Evolutionary conservation across 2,329 filamentous ascomycete genomes (phyloP).

Genomic region (Diplodia mutila): DNA sequence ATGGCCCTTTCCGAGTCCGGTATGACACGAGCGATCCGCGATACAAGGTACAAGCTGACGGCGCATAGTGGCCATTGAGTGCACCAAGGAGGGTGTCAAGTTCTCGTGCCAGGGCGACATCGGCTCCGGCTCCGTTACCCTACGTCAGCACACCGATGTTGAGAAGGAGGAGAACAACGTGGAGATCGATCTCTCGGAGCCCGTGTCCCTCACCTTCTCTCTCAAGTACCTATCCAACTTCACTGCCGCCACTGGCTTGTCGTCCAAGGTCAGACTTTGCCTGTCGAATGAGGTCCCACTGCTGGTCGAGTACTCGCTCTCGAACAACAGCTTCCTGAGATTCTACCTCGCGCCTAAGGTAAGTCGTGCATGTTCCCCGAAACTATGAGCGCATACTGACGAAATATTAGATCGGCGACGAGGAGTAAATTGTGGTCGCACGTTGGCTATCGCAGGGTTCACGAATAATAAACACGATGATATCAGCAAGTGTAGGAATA

Average conservation of each 20-base stretch:
- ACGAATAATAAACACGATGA: slow-evolving; percentile 24
- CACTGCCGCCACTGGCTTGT: slow-evolving; percentile 93
- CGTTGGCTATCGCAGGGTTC: background rate
- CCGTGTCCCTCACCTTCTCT: slow-evolving; percentile 93
- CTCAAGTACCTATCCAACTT: slow-evolving; percentile 99
- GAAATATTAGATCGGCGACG: slow-evolving; percentile 67
- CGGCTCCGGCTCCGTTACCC: slow-evolving; percentile 89
- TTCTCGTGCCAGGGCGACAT: slow-evolving; percentile 94
- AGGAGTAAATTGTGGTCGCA: slow-evolving; percentile 52
- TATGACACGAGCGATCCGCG: slow-evolving; percentile 50
- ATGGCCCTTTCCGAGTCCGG: slow-evolving; percentile 93
- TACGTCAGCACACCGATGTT: slow-evolving; percentile 84
- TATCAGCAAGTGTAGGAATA: slow-evolving; percentile 27
- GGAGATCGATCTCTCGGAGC: slow-evolving; percentile 87
- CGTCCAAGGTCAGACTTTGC: slow-evolving; percentile 82
- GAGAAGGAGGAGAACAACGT: slow-evolving; percentile 88
- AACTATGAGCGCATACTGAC: slow-evolving; percentile 41
- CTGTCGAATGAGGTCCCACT: slow-evolving; percentile 96
- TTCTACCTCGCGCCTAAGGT: slow-evolving; percentile 99
- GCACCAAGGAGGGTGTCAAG: slow-evolving; percentile 95
- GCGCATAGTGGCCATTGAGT: slow-evolving; percentile 85
- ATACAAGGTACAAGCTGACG: slow-evolving; percentile 31
- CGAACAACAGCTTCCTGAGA: slow-evolving; percentile 83
- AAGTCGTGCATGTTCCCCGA: slow-evolving; percentile 36
- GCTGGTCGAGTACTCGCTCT: slow-evolving; percentile 86